phyloP scores from a whole-genome alignment of 306 rosid genomes.

The Prunus mira region DNA sequence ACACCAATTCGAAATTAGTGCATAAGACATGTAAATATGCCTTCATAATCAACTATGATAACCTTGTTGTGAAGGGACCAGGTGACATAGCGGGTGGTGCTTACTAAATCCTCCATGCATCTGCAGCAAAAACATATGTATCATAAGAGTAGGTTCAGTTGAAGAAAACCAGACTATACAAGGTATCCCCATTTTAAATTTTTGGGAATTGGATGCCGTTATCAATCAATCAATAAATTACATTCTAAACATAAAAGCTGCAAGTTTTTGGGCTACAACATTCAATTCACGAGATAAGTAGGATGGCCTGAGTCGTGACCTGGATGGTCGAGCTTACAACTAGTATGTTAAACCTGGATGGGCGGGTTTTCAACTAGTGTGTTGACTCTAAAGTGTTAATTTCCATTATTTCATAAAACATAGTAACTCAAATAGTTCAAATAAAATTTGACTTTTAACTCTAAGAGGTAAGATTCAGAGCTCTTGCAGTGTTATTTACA shows the following conservation, averaged over 20 bases:
- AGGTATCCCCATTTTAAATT: neutral
- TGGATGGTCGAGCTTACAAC: no score
- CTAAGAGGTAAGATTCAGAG: neutral
- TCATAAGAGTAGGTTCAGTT: constrained; percentile 4
- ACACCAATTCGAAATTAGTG: constrained; percentile 17
- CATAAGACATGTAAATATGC: constrained; percentile 14
- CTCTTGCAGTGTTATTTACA: neutral
- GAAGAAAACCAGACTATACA: neutral
- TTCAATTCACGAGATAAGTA: neutral
- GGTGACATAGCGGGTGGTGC: constrained; percentile 93
- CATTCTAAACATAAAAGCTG: neutral
- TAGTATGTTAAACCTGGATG: neutral
- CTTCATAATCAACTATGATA: constrained; percentile 19
- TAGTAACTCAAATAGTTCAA: neutral
- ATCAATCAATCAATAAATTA: neutral
- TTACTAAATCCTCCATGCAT: constrained; percentile 94
- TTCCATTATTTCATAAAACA: neutral
- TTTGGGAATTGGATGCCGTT: neutral
- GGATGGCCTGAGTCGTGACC: neutral
- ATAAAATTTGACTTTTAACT: neutral
- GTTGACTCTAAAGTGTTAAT: neutral
- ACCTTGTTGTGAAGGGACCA: constrained; percentile 99
- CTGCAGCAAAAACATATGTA: constrained; percentile 41
- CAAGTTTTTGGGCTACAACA: neutral
- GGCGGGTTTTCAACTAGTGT: neutral